A percentile compares a stretch with the other conserved stretches of the same genome.
phyloP scores from a whole-genome alignment of 148 eudicot species.

The Gaultheria prostrata region DNA sequence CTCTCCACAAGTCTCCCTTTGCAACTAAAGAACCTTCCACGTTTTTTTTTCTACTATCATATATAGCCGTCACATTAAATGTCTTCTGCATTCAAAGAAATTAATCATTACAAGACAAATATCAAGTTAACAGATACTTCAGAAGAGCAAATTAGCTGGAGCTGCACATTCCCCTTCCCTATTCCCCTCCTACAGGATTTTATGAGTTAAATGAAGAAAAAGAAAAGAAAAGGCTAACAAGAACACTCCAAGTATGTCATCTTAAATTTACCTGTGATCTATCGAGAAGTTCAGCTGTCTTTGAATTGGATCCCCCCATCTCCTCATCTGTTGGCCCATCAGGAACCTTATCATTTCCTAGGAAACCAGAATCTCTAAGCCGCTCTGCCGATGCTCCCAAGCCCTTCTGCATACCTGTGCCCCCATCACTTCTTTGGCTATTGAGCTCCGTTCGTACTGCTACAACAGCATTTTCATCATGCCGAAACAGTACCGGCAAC shows the following conservation, averaged over 20 bases:
- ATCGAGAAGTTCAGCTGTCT: slow-evolving; percentile 58
- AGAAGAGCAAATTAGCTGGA: background rate
- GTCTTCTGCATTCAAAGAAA: slow-evolving; percentile 49
- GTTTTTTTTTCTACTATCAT: slow-evolving; percentile 78
- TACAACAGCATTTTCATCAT: slow-evolving; percentile 37
- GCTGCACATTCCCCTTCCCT: background rate
- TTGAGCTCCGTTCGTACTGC: slow-evolving; percentile 37
- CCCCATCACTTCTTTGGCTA: slow-evolving; percentile 32
- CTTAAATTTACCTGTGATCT: slow-evolving; percentile 54
- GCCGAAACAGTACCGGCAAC: slow-evolving; percentile 59
- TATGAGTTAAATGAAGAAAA: background rate
- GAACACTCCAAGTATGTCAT: background rate
- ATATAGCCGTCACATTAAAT: slow-evolving; percentile 70
- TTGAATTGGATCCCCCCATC: slow-evolving; percentile 48
- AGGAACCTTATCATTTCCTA: slow-evolving; percentile 38
- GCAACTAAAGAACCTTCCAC: slow-evolving; percentile 82
- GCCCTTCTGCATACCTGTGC: slow-evolving; percentile 54
- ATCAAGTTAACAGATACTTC: background rate
- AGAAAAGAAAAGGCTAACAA: background rate
- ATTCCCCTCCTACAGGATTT: background rate
- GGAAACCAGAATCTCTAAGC: slow-evolving; percentile 53
- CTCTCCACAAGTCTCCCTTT: slow-evolving; percentile 92
- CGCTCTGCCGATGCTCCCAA: slow-evolving; percentile 64
- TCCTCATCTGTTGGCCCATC: slow-evolving; percentile 52
- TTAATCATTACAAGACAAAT: slow-evolving; percentile 4